These are phyloP conservation scores for Aureobasidium mangrovei DNA, from an alignment of 2,329 filamentous ascomycete species.

Conservation along the genomic window DNA sequence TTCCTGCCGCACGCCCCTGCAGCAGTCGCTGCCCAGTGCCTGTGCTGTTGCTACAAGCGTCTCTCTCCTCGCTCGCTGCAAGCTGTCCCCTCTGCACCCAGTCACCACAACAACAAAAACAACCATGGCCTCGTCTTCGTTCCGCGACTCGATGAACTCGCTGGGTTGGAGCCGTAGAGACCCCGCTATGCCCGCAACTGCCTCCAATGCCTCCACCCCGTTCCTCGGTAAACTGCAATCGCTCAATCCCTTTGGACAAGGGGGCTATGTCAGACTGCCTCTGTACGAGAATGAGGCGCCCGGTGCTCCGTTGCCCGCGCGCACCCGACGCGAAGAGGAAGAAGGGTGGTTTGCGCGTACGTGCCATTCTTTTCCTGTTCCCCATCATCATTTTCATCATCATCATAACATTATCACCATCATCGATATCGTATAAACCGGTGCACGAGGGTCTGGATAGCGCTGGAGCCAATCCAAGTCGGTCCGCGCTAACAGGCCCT, in stretches of 20 bases:
- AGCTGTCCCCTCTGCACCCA: background rate
- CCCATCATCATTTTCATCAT: conserved; percentile 17
- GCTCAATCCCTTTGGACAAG: conserved; percentile 76
- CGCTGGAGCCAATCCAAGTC: conserved; percentile 6
- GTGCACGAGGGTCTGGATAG: conserved; percentile 10
- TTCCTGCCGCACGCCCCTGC: conserved; percentile 11
- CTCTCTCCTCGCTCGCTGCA: background rate
- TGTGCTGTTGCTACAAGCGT: background rate
- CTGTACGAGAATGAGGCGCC: conserved; percentile 65
- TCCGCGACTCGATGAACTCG: conserved; percentile 90
- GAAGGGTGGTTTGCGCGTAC: conserved; percentile 93
- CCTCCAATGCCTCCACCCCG: conserved; percentile 61
- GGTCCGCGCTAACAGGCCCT: background rate
- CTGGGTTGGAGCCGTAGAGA: conserved; percentile 88
- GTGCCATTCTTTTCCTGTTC: conserved; percentile 34
- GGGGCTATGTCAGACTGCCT: conserved; percentile 84
- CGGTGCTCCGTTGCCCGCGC: conserved; percentile 77
- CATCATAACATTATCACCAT: background rate
- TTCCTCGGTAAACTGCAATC: conserved; percentile 73
- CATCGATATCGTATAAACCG: conserved; percentile 6
- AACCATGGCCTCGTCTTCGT: conserved; percentile 74
- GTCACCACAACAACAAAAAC: background rate
- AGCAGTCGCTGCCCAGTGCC: conserved; percentile 4
- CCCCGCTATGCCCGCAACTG: conserved; percentile 61
- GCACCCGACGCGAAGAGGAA: conserved; percentile 81